A percentile compares a stretch with the other conserved stretches of the same genome.
phyloP scores from a whole-genome alignment of 2,329 filamentous ascomycete species.

The Penicillium sp. region DNA sequence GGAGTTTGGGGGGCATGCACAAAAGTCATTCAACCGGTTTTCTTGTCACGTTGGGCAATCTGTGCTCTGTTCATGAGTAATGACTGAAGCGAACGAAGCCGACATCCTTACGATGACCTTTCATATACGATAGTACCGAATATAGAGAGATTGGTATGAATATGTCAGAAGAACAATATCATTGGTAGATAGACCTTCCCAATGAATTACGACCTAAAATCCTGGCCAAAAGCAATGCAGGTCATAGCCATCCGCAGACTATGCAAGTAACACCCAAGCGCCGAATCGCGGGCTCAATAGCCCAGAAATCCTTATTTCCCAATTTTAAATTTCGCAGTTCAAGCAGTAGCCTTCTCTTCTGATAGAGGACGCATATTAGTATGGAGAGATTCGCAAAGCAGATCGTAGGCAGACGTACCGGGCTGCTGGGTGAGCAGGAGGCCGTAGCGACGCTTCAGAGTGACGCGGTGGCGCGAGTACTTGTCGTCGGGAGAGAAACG shows the following conservation, averaged over 20 bases:
- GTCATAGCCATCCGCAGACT: slow-evolving; percentile 34
- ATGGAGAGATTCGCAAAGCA: not conserved
- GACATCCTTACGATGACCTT: slow-evolving; percentile 25
- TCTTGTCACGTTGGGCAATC: slow-evolving; percentile 9
- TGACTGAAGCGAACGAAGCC: slow-evolving; percentile 12
- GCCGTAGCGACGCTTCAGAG: slow-evolving; percentile 89
- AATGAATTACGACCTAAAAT: slow-evolving; percentile 16
- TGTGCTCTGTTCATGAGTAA: slow-evolving; percentile 24
- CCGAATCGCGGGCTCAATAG: slow-evolving; percentile 36
- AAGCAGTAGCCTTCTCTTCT: slow-evolving; percentile 39
- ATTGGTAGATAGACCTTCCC: slow-evolving; percentile 18
- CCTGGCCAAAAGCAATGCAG: slow-evolving; percentile 29
- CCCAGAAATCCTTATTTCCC: slow-evolving; percentile 33
- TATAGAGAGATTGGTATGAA: slow-evolving; percentile 19
- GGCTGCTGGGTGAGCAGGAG: slow-evolving; percentile 80
- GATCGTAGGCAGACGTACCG: slow-evolving; percentile 42
- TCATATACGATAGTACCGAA: slow-evolving; percentile 26
- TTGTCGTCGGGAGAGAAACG: slow-evolving; percentile 98
- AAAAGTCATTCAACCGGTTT: slow-evolving; percentile 24
- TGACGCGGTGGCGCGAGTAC: slow-evolving; percentile 92
- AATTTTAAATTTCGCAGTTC: slow-evolving; percentile 25
- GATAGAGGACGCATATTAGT: slow-evolving; percentile 24
- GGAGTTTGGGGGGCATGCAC: slow-evolving; percentile 30
- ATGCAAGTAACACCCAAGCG: slow-evolving; percentile 46
- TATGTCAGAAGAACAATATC: slow-evolving; percentile 10